These are phyloP conservation scores for Neurospora sp. DNA, from an alignment of 495 filamentous ascomycete species.

Conservation along the genomic window DNA sequence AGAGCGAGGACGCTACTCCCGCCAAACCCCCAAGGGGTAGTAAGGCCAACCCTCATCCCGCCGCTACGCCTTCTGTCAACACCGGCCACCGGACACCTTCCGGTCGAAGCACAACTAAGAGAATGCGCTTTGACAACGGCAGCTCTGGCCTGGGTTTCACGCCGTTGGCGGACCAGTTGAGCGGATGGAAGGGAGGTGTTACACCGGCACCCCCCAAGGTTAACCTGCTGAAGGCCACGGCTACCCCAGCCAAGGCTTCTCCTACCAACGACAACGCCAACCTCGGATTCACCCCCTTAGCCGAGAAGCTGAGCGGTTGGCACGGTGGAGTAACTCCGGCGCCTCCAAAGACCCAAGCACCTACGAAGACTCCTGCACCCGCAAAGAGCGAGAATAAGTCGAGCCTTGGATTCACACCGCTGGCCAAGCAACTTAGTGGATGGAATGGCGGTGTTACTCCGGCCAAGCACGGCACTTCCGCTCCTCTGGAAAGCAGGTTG, in stretches of 20 bases:
- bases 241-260: not conserved
- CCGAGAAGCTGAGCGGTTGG: not conserved
- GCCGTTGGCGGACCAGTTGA: not conserved
- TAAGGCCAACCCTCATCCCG: not conserved
- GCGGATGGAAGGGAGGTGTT: constrained; percentile 5
- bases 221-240: not conserved
- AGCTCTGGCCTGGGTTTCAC: not conserved
- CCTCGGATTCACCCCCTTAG: not conserved
- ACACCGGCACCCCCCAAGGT: not conserved
- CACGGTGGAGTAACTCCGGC: not conserved
- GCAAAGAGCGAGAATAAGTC: not conserved
- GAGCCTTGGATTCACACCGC: constrained; percentile 47
- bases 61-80: not conserved
- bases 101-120: constrained; percentile 15
- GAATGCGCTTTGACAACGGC: not conserved
- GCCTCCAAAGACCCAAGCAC: not conserved
- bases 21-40: not conserved
- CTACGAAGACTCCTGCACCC: not conserved
- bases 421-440: constrained; percentile 47
- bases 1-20: not conserved
- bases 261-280: not conserved
- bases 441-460: constrained; percentile 40
- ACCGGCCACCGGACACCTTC: constrained; percentile 2
- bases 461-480: not conserved
- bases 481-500: not conserved